Evolutionary conservation across 2,329 filamentous ascomycete genomes (phyloP).

Genomic region (Aspergillus tamarii): DNA sequence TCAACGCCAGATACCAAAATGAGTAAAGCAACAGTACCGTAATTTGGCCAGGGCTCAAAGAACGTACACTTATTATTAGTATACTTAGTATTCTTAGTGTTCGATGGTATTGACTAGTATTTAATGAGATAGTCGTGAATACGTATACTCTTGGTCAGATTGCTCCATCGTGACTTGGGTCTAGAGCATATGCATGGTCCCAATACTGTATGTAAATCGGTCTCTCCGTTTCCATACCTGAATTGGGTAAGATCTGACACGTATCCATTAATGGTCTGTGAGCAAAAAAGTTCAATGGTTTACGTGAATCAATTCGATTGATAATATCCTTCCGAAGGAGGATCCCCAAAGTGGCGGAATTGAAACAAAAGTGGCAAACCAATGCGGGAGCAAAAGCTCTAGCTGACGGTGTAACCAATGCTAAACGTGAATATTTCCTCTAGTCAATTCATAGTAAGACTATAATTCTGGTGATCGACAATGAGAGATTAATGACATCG

Average conservation of each 20-base stretch:
- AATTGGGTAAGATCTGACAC: not conserved
- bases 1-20: not conserved
- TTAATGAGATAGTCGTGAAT: no score
- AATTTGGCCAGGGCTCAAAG: not conserved
- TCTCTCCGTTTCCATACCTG: not conserved
- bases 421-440: not conserved
- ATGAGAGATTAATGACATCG: not conserved
- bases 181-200: not conserved
- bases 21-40: not conserved
- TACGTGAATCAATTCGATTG: not conserved
- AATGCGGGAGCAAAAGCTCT: not conserved
- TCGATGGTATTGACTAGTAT: no score
- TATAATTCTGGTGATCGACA: not conserved
- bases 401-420: not conserved
- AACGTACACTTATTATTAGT: no score
- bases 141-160: no score
- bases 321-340: not conserved
- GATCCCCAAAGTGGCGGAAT: not conserved
- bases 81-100: no score
- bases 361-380: not conserved
- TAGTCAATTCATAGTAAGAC: not conserved
- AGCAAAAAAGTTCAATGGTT: not conserved
- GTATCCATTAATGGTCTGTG: not conserved
- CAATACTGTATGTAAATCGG: not conserved
- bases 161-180: not conserved